phyloP scores from a whole-genome alignment of 345 rosid species.

The Sapria himalayana region DNA sequence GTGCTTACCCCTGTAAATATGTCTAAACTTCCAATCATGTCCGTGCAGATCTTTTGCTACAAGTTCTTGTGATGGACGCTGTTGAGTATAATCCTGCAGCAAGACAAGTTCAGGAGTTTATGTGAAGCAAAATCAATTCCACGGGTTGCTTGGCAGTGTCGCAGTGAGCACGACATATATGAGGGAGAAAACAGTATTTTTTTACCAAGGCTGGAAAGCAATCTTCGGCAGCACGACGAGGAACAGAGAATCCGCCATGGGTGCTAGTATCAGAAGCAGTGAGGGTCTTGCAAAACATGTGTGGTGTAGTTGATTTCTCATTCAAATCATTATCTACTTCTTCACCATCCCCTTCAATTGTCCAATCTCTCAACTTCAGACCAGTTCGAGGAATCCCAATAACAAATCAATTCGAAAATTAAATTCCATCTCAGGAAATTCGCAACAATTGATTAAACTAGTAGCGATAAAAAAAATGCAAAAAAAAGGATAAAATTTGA shows the following conservation, averaged over 20 bases:
- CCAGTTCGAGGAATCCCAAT: constrained; percentile 22
- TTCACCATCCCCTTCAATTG: constrained; percentile 29
- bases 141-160: no score
- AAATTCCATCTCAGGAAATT: constrained; percentile 4
- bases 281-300: constrained; percentile 97
- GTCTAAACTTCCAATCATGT: constrained; percentile 86
- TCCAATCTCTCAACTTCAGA: constrained; percentile 32
- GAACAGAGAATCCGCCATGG: constrained; percentile 97
- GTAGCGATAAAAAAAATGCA: neutral
- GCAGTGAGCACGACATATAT: no score
- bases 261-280: constrained; percentile 99
- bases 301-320: constrained; percentile 52
- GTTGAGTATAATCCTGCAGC: constrained; percentile 71
- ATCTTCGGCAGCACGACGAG: constrained; percentile 98
- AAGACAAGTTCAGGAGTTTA: no score
- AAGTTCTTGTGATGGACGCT: constrained; percentile 96
- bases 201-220: constrained; percentile 96
- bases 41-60: constrained; percentile 95
- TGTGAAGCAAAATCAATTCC: no score
- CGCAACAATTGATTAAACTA: neutral
- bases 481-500: no score
- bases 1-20: constrained; percentile 65
- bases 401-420: neutral
- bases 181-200: no score
- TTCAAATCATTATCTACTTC: constrained; percentile 44